Evolutionary conservation across 345 rosid genomes (phyloP).

Genomic region (Eucalyptus sp.): DNA sequence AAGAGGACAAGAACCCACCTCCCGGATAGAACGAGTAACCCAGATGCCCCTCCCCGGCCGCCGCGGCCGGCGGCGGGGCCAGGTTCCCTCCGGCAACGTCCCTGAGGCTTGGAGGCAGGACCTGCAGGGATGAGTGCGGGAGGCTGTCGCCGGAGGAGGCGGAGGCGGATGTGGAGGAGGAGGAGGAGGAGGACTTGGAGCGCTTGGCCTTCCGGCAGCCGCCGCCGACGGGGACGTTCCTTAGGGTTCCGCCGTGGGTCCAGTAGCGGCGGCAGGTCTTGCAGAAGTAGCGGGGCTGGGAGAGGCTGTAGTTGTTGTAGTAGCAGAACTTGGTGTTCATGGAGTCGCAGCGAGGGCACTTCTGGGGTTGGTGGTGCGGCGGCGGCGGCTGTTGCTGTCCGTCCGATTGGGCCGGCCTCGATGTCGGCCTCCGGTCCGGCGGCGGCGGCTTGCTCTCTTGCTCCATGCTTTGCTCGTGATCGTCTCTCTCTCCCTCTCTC

Average conservation of each 20-base stretch:
- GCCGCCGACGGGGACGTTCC: slow-evolving; percentile 1
- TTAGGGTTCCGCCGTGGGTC: slow-evolving; percentile 4
- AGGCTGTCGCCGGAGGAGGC: neutral
- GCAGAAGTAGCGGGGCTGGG: slow-evolving; percentile 4
- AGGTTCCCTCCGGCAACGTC: neutral
- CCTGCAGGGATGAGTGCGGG: neutral
- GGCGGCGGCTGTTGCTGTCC: neutral
- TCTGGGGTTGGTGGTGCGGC: neutral
- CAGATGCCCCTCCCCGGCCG: neutral
- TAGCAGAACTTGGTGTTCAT: slow-evolving; percentile 3
- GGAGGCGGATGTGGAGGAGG: neutral
- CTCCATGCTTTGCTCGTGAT: neutral
- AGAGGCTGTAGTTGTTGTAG: slow-evolving; percentile 5
- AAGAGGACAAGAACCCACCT: slow-evolving; percentile 20
- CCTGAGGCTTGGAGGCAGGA: neutral
- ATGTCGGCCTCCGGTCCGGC: neutral
- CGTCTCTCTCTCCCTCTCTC: neutral
- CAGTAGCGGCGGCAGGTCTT: slow-evolving; percentile 5
- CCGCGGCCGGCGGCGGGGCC: neutral
- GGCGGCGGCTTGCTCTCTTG: neutral
- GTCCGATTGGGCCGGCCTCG: neutral
- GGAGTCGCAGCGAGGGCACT: slow-evolving; percentile 3
- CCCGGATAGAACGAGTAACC: neutral
- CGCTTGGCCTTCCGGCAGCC: slow-evolving; percentile 1
- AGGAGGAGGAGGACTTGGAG: neutral